A percentile compares a stretch with the other conserved stretches of the same genome.
phyloP scores from a whole-genome alignment of 2,329 filamentous ascomycete species.

The Colletotrichum limetticola region DNA sequence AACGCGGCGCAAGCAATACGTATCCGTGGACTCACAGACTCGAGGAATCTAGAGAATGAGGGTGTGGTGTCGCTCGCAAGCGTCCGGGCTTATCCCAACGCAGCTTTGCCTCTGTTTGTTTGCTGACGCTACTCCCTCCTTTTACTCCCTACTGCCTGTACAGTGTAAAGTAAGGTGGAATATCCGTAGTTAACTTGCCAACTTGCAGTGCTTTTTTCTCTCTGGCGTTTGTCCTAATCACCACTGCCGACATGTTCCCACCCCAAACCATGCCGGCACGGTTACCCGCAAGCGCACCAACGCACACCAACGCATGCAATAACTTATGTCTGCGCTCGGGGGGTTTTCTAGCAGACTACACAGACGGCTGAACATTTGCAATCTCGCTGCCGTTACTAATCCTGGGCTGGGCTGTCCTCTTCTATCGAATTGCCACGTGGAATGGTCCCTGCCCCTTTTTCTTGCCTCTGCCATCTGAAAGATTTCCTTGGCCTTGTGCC shows the following conservation, averaged over 20 bases:
- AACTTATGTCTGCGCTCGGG: background rate
- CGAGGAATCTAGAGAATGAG: background rate
- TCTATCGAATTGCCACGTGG: constrained; percentile 5
- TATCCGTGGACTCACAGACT: background rate
- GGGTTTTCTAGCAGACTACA: background rate
- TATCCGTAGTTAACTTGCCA: background rate
- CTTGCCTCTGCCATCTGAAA: background rate
- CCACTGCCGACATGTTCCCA: background rate
- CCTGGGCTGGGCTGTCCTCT: background rate
- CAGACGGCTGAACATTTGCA: constrained; percentile 2
- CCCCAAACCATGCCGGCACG: background rate
- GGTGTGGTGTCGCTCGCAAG: background rate
- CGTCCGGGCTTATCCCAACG: background rate
- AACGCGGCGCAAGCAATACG: background rate
- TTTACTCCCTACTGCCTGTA: background rate
- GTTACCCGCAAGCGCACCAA: background rate
- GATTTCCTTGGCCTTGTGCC: background rate
- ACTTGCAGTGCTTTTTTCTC: background rate
- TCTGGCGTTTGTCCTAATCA: constrained; percentile 12
- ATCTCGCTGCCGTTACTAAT: constrained; percentile 2
- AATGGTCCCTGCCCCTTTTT: background rate
- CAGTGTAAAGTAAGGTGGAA: background rate
- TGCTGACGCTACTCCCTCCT: background rate
- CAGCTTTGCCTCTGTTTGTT: background rate
- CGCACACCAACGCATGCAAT: background rate